These are phyloP conservation scores for Leptosphaerulina australis DNA, from an alignment of 2,329 filamentous ascomycete genomes.

Conservation along the genomic window DNA sequence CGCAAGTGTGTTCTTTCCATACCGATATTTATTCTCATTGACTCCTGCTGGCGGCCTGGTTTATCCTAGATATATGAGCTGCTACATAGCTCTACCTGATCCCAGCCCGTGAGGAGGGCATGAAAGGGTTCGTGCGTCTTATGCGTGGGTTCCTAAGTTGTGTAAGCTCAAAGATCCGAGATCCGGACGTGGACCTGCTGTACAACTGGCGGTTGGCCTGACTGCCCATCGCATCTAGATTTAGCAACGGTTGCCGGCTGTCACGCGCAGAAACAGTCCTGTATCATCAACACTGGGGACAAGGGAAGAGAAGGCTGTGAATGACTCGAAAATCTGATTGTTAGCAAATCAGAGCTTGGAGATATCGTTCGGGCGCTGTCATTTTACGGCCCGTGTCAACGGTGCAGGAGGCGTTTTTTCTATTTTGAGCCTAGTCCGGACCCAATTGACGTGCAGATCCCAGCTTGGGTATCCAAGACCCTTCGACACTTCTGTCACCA, in stretches of 20 bases:
- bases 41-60: too few relatives aligned
- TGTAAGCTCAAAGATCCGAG: background rate
- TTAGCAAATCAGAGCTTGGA: conserved; percentile 10
- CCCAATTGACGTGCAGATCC: background rate
- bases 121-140: background rate
- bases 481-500: conserved; percentile 17
- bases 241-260: background rate
- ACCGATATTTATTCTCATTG: too few relatives aligned
- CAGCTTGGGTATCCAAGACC: conserved; percentile 1
- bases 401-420: background rate
- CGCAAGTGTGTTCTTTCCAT: too few relatives aligned
- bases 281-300: background rate
- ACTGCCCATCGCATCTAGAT: background rate
- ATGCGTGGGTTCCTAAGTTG: background rate
- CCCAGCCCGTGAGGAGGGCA: too few relatives aligned
- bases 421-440: background rate
- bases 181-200: background rate
- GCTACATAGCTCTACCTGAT: too few relatives aligned
- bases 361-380: conserved; percentile 17
- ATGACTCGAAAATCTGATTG: conserved; percentile 2
- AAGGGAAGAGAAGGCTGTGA: background rate
- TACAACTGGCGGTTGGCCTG: conserved; percentile 7
- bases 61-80: too few relatives aligned
- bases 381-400: conserved; percentile 6
- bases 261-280: background rate